Base-by-base conservation (phyloP, 2,329 filamentous ascomycete species). In the Colletotrichum plurivorum region DNA sequence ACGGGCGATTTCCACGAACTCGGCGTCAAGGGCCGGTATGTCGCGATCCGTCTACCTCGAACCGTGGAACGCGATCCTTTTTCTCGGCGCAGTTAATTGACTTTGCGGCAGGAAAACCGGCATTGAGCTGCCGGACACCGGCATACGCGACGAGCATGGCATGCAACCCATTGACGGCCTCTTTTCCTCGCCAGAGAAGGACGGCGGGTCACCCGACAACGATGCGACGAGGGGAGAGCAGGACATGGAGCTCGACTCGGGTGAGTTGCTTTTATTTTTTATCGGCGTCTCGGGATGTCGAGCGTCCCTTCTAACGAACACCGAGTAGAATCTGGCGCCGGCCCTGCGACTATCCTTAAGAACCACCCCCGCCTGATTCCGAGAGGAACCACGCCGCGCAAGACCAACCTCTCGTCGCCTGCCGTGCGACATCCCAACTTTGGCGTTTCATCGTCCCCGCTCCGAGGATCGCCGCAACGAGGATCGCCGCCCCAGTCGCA, bases 101-200 rank as follows among this genome's bases (percentile, higher is more conserved):
- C 41, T 27, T 39, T 59, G n/a, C 15, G 16, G 57, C 73, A 98
- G 95, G 74, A 97, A 97, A 87, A 99, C 96, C 1, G 96, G 96
- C 52, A 88, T 97, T 27, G 92, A 90, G 1, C 81, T 98, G 39
- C 89, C 90, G 75, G 94, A 97, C 76, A 90, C 85, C 63, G 94
- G 94, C 60, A 85, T 91, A 70, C 92, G 94, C 82, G 95, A 98
- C 81, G 94, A 97, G 78, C 86, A 97, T 85, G 96, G 95, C 79
- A 90, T 99, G 84, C 94, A 98, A 78, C 92, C 93, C 43, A 88
- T 97, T 67, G 93, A 95, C 43, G 89, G 90, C 73, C 89, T 98
- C 73, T 97, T 97, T 80, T 98, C 95, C 9, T 97, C 95, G 20
- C 94, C 95, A 15, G 88, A 89, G 73, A 93, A 91, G 75, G 71